Conservation (phyloP, 129 eudicot species). For the Lonicera japonica region DNA sequence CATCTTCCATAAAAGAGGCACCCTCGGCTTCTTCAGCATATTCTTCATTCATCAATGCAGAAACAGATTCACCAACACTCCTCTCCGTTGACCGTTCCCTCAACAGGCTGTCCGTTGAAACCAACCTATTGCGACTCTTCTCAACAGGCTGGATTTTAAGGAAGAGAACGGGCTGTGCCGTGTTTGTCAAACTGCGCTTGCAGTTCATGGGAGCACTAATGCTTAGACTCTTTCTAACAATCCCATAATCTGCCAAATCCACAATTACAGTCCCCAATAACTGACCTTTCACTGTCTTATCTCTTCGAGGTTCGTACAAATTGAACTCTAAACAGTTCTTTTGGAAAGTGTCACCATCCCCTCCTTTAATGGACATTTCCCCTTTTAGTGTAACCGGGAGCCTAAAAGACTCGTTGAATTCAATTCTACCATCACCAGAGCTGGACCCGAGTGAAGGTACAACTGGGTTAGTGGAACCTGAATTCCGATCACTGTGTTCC, state of each 20-base stretch:
- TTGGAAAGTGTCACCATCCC: slow-evolving; percentile 42
- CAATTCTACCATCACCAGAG: slow-evolving; percentile 64
- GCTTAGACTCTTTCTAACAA: slow-evolving; percentile 40
- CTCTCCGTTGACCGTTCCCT: slow-evolving; percentile 49
- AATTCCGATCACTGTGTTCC: slow-evolving; percentile 57
- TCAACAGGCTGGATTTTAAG: slow-evolving; percentile 48
- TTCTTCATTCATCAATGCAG: slow-evolving; percentile 69
- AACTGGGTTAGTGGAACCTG: slow-evolving; percentile 67
- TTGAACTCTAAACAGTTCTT: slow-evolving; percentile 68
- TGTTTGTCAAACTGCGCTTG: slow-evolving; percentile 62
- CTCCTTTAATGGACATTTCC: slow-evolving; percentile 47
- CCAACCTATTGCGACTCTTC: slow-evolving; percentile 30
- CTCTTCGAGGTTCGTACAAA: slow-evolving; percentile 68
- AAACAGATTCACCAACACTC: slow-evolving; percentile 46
- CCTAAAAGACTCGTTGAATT: slow-evolving; percentile 64
- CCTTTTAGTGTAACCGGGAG: slow-evolving; percentile 44
- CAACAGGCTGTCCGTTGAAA: slow-evolving; percentile 32
- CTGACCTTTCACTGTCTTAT: slow-evolving; percentile 65
- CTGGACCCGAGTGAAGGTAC: slow-evolving; percentile 53
- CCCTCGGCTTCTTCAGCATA: slow-evolving; percentile 81
- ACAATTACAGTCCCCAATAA: slow-evolving; percentile 58
- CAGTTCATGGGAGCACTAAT: slow-evolving; percentile 61
- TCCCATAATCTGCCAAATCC: slow-evolving; percentile 74
- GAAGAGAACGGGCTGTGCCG: slow-evolving; percentile 55
- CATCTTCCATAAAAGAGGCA: slow-evolving; percentile 56